Evolutionary conservation across 2,329 filamentous ascomycete genomes (phyloP), one percentile per base, ranked within the genome.

Genomic region (Thermochaetoides dissita): DNA sequence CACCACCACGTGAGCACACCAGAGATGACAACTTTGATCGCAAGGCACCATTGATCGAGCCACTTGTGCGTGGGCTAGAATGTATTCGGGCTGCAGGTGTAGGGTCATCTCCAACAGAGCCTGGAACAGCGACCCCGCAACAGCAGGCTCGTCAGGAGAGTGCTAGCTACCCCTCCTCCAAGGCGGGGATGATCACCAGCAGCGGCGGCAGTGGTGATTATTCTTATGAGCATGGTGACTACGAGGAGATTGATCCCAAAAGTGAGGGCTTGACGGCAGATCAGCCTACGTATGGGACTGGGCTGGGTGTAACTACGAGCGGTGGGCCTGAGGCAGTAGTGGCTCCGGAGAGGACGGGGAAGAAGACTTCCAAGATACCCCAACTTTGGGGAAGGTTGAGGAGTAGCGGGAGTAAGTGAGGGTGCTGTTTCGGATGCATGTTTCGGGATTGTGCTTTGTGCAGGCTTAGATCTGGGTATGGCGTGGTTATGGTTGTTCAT

Each of bases 201-300:
- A 24, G 17, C 17, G 17, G 17, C 5, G 17, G 17, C 17, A 24
- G 17, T 24, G 17, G 17, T 24, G 17, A 24, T 24, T 24, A 24
- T 24, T 24, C 17, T 24, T 51, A 8, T 12, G 45, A 45, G 5
- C 32, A 41, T 7, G 17, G 5, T 24, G 55, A 57, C 33, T 58
- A 56, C 29, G 61, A 64, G 34, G 63, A 64, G 35, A 65, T 65
- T 48, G 63, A 65, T 30, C 55, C 62, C 10, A 68, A 67, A 49
- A 65, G 64, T 7, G 63, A 66, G 34, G 63, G 70, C 54, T 62
- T 71, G n/a, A 61, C 63, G 17, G 17, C 17, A 24, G 17, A 24
- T 24, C 17, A 36, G 31, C 7, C 30, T 10, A 29, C 39, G 37
- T 34, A 29, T 11, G 42, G 37, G 10, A 10, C 39, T 10, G 39